These are phyloP conservation scores for Dactylellina cionopaga DNA, from an alignment of 2,329 filamentous ascomycete species.

Conservation along the genomic window DNA sequence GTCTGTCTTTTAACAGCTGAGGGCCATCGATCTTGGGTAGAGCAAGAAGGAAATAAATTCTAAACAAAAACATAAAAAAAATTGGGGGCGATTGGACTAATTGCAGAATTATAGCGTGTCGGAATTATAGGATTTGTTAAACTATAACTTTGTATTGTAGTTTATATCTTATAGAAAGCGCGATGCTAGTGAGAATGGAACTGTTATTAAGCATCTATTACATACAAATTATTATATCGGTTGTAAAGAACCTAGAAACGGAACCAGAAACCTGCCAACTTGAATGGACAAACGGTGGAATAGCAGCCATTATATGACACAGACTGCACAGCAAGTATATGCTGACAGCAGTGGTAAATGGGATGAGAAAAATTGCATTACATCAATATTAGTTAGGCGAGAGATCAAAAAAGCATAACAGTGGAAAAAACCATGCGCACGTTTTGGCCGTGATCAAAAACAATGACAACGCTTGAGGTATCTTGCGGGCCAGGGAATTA, in stretches of 20 bases:
- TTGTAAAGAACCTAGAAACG: constrained; percentile 12
- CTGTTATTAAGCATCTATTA: constrained; percentile 52
- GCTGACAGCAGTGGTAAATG: too few relatives aligned
- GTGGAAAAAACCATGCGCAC: not conserved
- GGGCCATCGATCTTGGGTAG: not conserved
- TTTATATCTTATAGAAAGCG: not conserved
- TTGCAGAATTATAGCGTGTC: too few relatives aligned
- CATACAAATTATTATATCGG: constrained; percentile 46
- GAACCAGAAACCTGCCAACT: constrained; percentile 14
- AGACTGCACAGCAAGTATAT: too few relatives aligned
- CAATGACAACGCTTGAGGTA: constrained; percentile 18
- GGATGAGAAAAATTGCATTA: not conserved
- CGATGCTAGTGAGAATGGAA: constrained; percentile 5
- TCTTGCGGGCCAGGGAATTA: constrained; percentile 18
- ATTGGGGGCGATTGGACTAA: too few relatives aligned
- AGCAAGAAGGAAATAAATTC: too few relatives aligned
- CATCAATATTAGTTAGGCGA: not conserved
- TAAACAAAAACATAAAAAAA: too few relatives aligned
- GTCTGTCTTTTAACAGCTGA: not conserved
- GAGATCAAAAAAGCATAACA: not conserved
- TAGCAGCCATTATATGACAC: too few relatives aligned
- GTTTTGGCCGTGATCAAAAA: constrained; percentile 32
- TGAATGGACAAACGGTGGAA: too few relatives aligned
- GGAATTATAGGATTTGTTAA: not conserved
- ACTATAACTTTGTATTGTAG: not conserved